A percentile compares a stretch with the other conserved stretches of the same genome.
These are phyloP conservation scores for Candida namnaoensis DNA, from an alignment of 805 yeast species.

Conservation along the genomic window DNA sequence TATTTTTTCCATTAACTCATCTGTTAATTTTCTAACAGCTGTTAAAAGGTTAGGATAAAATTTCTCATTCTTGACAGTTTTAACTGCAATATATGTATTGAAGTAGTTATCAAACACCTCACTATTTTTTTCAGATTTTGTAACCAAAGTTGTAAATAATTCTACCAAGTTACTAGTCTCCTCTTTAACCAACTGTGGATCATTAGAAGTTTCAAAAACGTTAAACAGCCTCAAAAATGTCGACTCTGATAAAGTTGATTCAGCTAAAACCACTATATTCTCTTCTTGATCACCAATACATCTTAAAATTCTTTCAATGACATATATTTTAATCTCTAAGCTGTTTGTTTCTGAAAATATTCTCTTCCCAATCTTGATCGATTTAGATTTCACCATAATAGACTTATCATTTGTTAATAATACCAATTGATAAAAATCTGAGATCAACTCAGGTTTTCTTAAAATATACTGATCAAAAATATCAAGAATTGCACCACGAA, in stretches of 20 bases:
- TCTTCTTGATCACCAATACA: conserved; percentile 69
- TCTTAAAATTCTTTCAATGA: conserved; percentile 43
- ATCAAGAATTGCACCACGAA: conserved; percentile 70
- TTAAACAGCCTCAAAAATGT: conserved; percentile 22
- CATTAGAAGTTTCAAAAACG: not conserved
- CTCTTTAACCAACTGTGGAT: not conserved
- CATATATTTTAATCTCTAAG: conserved; percentile 25
- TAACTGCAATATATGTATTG: conserved; percentile 30
- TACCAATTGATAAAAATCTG: conserved; percentile 34
- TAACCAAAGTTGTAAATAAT: conserved; percentile 30
- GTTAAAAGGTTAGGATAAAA: conserved; percentile 9
- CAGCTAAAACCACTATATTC: conserved; percentile 33
- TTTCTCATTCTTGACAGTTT: conserved; percentile 12
- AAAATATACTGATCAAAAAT: conserved; percentile 42
- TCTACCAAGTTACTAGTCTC: conserved; percentile 12
- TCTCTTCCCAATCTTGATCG: conserved; percentile 39
- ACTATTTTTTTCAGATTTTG: conserved; percentile 28
- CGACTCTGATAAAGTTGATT: conserved; percentile 23
- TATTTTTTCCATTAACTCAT: conserved; percentile 25
- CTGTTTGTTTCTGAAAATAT: conserved; percentile 32
- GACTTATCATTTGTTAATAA: conserved; percentile 45
- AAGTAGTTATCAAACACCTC: conserved; percentile 40
- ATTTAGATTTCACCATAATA: conserved; percentile 54
- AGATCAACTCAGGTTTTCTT: conserved; percentile 33
- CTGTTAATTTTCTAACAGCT: conserved; percentile 22